Conservation (phyloP, 257 asterid genomes). For the Salvia rosmarinus region DNA sequence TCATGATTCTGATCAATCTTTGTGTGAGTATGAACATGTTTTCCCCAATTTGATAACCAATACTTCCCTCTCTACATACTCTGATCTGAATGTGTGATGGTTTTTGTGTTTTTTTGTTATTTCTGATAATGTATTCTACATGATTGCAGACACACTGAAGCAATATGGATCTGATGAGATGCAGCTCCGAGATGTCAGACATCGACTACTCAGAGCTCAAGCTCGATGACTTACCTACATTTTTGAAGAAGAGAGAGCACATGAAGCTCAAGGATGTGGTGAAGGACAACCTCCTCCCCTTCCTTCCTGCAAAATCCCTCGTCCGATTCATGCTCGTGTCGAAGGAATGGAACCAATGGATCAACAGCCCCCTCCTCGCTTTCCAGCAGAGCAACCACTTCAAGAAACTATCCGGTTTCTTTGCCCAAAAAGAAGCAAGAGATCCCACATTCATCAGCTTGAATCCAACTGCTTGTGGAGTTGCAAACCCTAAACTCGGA, state of each 20-base stretch:
- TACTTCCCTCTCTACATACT: background rate
- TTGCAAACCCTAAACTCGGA: conserved; percentile 33
- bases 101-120: background rate
- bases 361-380: conserved; percentile 45
- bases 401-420: conserved; percentile 49
- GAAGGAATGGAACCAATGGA: conserved; percentile 51
- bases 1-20: background rate
- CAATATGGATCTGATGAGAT: background rate
- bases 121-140: background rate
- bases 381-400: conserved; percentile 47
- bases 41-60: background rate
- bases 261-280: conserved; percentile 40
- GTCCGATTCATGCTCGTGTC: conserved; percentile 46
- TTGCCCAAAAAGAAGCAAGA: conserved; percentile 10
- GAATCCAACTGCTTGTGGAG: conserved; percentile 39
- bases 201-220: background rate
- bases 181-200: background rate
- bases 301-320: conserved; percentile 58
- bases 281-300: conserved; percentile 42
- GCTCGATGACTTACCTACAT: too few species aligned
- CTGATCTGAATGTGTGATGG: background rate
- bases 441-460: conserved; percentile 31
- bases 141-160: conserved; percentile 3
- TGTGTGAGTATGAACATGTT: background rate
- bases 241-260: background rate